Evolutionary conservation across 2,329 filamentous ascomycete species (phyloP), one percentile per base, ranked within the genome.

Genomic region (Curvularia sp.): DNA sequence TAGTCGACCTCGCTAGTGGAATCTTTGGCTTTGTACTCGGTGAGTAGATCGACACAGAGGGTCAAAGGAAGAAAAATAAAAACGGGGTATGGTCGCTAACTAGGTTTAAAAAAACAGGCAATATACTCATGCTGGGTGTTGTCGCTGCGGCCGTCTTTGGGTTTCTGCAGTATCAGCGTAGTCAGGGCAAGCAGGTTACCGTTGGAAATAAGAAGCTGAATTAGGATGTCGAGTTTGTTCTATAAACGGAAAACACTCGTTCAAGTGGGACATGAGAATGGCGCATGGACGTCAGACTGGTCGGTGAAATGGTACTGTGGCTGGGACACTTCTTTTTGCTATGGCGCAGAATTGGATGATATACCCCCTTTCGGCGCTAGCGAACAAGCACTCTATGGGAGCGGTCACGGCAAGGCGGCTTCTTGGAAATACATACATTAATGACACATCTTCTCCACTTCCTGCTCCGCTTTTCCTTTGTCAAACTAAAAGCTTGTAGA

Each of bases 171-270:
- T 76, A 75, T 59, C 73, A 76, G 65, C 70, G 72, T 51, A 72
- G 63, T 52, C 74, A 76, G 64, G 74, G 74, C 25, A 70, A 67
- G 21, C 66, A 71, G 19, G 73, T 77, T 39, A 63, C 69, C 46
- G 69, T 76, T 28, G 74, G 74, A 34, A 69, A 75, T 60, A 77
- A 76, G 68, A 77, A 77, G 64, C 49, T 76, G 43, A 77, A 76
- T 57, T 77, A 71, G 57, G 9, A n/a, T 27, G 18, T 21, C n/a
- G 38, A 10, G 30, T 32, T 13, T 3, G 30, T 10, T 10, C 10
- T 32, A 12, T 7, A 27, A 27, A 27, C 25, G 25, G 25, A 27
- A 27, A 27, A 27, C 7, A n/a, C n/a, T n/a, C n/a, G n/a, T n/a
- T n/a, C n/a, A n/a, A n/a, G n/a, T n/a, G n/a, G n/a, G 4, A 27